These are phyloP conservation scores for Ophiocordyceps polyrhachis-furcata DNA, from an alignment of 2,329 filamentous ascomycete species.

Conservation along the genomic window DNA sequence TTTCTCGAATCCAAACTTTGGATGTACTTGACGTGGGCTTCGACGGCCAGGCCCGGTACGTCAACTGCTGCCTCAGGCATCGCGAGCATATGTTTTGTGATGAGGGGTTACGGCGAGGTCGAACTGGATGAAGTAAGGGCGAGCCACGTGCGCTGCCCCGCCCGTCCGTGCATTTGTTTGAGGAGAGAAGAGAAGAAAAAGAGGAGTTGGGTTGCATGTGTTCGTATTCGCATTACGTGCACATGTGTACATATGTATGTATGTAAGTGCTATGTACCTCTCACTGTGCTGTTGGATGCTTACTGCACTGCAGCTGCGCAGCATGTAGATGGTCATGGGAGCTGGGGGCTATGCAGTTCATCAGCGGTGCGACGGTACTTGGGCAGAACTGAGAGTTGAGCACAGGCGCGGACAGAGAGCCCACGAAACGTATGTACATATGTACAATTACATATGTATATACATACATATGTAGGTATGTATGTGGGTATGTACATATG, in stretches of 20 bases:
- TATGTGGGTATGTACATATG: too few species aligned
- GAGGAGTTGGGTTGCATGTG: background rate
- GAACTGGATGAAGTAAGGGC: background rate
- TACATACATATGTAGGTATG: too few species aligned
- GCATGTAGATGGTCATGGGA: background rate
- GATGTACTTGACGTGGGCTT: conserved; percentile 73
- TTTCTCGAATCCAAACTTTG: conserved; percentile 79
- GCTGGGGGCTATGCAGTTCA: background rate
- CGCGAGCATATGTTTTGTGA: background rate
- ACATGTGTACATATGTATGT: background rate
- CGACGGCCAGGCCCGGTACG: conserved; percentile 27
- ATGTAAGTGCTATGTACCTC: too few species aligned
- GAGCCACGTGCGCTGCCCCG: background rate
- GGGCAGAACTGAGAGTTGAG: background rate
- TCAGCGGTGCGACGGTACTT: background rate
- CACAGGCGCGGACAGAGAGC: background rate
- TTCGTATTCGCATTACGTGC: background rate
- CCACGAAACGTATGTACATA: too few species aligned
- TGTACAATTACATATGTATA: too few species aligned
- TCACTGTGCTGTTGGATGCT: too few species aligned
- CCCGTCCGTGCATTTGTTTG: background rate
- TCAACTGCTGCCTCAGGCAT: conserved; percentile 16
- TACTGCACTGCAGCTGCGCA: too few species aligned
- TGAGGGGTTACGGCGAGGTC: background rate
- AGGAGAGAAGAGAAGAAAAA: background rate